Conservation (phyloP, 2,329 filamentous ascomycete species). For the Neofusicoccum sp. region DNA sequence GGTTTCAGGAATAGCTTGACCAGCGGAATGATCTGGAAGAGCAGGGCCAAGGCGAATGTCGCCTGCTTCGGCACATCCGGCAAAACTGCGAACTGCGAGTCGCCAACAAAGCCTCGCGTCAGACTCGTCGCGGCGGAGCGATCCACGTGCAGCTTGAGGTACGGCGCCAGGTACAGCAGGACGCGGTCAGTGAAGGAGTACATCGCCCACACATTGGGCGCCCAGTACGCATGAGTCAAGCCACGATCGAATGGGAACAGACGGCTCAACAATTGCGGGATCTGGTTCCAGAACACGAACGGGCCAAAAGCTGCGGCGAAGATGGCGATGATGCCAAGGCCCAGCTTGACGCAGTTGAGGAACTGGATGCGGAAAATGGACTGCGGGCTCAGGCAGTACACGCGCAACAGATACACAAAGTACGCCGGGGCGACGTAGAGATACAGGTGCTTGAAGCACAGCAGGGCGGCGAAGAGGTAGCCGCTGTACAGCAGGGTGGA, state of each 20-base stretch:
- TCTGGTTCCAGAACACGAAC: slow-evolving; percentile 78
- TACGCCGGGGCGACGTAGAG: slow-evolving; percentile 95
- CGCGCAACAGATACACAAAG: slow-evolving; percentile 88
- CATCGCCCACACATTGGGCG: slow-evolving; percentile 94
- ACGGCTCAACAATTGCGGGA: slow-evolving; percentile 79
- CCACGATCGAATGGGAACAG: slow-evolving; percentile 94
- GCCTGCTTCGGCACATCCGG: slow-evolving; percentile 79
- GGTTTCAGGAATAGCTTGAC: slow-evolving; percentile 79
- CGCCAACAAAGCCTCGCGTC: slow-evolving; percentile 88
- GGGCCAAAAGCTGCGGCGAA: slow-evolving; percentile 86
- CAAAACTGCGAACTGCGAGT: slow-evolving; percentile 90
- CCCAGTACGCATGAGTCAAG: slow-evolving; percentile 97
- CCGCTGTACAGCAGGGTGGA: slow-evolving; percentile 78
- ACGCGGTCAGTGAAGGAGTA: slow-evolving; percentile 90
- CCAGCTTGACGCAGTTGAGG: slow-evolving; percentile 81
- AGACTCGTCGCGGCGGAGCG: slow-evolving; percentile 79
- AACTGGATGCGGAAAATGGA: slow-evolving; percentile 77
- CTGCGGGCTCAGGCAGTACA: slow-evolving; percentile 80
- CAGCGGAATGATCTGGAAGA: slow-evolving; percentile 73
- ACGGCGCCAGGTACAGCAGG: slow-evolving; percentile 80
- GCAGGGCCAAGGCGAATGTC: slow-evolving; percentile 81
- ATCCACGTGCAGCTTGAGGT: slow-evolving; percentile 73
- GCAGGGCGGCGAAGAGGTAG: slow-evolving; percentile 76
- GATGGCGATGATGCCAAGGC: slow-evolving; percentile 68
- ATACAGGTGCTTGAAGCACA: slow-evolving; percentile 98